Evolutionary conservation across 768 basidiomycete species (phyloP), one percentile per base, ranked within the genome.

Genomic region (Leccinum fibrillosum): DNA sequence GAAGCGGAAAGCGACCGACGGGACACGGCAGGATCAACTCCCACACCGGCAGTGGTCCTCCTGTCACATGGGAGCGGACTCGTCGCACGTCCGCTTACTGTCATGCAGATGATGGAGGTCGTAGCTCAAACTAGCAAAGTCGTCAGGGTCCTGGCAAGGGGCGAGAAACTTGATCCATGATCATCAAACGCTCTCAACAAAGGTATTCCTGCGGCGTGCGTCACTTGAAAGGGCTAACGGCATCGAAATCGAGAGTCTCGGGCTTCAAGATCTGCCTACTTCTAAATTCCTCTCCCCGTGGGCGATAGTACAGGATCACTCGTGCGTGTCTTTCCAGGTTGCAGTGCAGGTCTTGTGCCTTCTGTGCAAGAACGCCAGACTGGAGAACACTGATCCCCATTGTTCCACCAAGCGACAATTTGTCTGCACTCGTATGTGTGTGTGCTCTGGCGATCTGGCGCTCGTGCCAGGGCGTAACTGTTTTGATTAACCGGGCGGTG

Each of bases 111-210:
- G 23, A 90, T 89, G 23, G 23, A 23, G 23, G 23, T 23, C 23
- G 80, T 89, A 9, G 77, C 86, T 21, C 86, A 89, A 62, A 86
- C 88, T 8, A 86, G 82, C 70, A 86, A 84, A 61, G 86, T 89
- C 62, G 85, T 92, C 34, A 79, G 90, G 25, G 86, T 93, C 28
- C 82, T 93, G 59, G 89, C 91, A 2, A 83, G 91, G 12, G 91
- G 91, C 32, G 90, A 93, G 79, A 91, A 92, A 72, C 73, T 93
- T 54, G 90, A 93, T 45, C 82, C 72, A 3, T 74, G 63, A 65
- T 7, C 30, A 3, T 49, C 17, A 30, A 28, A 26, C 25, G 34
- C 5, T 42, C 39, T 35, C 8, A 5, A 15, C 48, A 61, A 64
- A 63, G 63, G 69, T 69, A 26, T 0, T 49, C 7, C 34, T 17